These are phyloP conservation scores for Blastobotrys illinoisensis DNA, from an alignment of 1,139 yeast species.

Conservation along the genomic window DNA sequence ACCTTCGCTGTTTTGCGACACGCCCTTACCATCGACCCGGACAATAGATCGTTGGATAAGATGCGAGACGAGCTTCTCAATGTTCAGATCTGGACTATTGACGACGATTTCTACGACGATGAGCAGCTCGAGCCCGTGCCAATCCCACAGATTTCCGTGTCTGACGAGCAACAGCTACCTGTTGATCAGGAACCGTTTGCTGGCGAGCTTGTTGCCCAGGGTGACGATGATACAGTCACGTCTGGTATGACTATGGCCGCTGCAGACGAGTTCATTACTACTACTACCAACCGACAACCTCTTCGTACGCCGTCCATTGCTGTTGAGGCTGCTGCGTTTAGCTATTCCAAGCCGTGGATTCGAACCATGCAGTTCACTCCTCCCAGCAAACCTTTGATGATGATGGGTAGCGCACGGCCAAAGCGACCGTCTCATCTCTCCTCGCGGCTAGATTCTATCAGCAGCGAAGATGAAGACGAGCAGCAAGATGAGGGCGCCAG, in stretches of 20 bases:
- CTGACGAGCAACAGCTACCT: constrained; percentile 4
- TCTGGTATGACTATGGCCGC: constrained; percentile 11
- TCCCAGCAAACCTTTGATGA: constrained; percentile 20
- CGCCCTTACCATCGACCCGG: constrained; percentile 80
- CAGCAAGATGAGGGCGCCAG: constrained; percentile 2
- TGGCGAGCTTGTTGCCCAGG: constrained; percentile 14
- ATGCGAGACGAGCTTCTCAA: constrained; percentile 56
- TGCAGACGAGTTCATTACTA: constrained; percentile 22
- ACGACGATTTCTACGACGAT: constrained; percentile 38
- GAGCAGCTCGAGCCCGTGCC: constrained; percentile 9
- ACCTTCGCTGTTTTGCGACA: constrained; percentile 76
- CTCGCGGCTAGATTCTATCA: constrained; percentile 7
- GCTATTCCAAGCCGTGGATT: constrained; percentile 25
- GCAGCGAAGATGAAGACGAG: constrained; percentile 6
- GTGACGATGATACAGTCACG: constrained; percentile 17
- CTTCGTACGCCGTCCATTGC: constrained; percentile 36
- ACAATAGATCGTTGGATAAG: constrained; percentile 61
- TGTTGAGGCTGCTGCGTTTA: constrained; percentile 14
- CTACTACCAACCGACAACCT: constrained; percentile 37
- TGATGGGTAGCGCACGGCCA: neutral
- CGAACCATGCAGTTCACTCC: constrained; percentile 38
- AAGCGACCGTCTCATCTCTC: constrained; percentile 5
- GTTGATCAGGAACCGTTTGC: constrained; percentile 31
- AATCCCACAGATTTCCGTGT: neutral
- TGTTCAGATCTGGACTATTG: constrained; percentile 72